phyloP scores from a whole-genome alignment of 768 basidiomycete species.

The Holtermannia corniformis region DNA sequence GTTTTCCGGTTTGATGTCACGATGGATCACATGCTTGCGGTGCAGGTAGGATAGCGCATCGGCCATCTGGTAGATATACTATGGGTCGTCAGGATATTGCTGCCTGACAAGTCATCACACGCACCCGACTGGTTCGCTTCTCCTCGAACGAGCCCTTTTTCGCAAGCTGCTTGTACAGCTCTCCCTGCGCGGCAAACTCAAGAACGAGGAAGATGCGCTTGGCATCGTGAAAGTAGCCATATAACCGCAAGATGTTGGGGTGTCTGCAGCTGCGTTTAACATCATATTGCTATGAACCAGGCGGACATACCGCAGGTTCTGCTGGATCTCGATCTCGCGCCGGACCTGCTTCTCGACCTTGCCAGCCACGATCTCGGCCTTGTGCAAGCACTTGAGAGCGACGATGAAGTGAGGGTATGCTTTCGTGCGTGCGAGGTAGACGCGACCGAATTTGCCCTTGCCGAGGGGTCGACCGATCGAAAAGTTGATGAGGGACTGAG shows the following conservation, averaged over 20 bases:
- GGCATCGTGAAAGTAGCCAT: conserved; percentile 96
- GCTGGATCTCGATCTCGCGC: conserved; percentile 96
- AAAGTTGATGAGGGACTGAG: conserved; percentile 76
- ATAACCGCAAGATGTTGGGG: conserved; percentile 84
- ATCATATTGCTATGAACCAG: neutral
- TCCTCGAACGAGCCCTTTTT: conserved; percentile 81
- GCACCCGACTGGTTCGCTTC: conserved; percentile 59
- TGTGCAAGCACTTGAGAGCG: conserved; percentile 93
- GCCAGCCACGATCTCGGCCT: conserved; percentile 83
- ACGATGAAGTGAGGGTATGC: conserved; percentile 79
- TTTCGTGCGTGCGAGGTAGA: conserved; percentile 97
- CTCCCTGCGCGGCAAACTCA: conserved; percentile 94
- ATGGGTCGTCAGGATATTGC: conserved; percentile 6
- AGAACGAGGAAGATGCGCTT: conserved; percentile 97
- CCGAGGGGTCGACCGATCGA: conserved; percentile 93
- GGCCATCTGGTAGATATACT: conserved; percentile 97
- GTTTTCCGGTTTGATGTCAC: conserved; percentile 99
- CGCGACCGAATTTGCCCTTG: conserved; percentile 98
- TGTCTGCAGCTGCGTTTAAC: conserved; percentile 48
- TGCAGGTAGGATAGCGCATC: conserved; percentile 90
- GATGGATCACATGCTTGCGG: conserved; percentile 91
- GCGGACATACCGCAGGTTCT: conserved; percentile 56
- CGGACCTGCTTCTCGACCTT: conserved; percentile 94
- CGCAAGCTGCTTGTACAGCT: conserved; percentile 89
- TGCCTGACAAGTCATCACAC: conserved; percentile 8